Evolutionary conservation across 495 filamentous ascomycete species (phyloP), one percentile per base, ranked within the genome.

Genomic region (Tuber brumale): DNA sequence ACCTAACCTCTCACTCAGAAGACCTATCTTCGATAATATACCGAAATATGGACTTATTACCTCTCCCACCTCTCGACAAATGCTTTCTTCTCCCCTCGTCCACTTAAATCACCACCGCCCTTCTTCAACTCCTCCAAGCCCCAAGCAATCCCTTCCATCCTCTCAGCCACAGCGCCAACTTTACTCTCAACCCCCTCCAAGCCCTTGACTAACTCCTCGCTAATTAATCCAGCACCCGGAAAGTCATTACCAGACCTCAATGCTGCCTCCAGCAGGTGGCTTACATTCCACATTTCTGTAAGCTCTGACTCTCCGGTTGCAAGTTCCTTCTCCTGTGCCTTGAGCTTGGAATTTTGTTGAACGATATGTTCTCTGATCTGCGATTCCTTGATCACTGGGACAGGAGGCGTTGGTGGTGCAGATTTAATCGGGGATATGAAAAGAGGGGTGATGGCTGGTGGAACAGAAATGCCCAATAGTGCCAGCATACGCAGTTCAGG

Each of bases 51-150:
- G 57, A 31, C 70, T 73, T 46, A 80, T 72, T 77, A 81, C 57
- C 81, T 77, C 35, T 80, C 80, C 81, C 81, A 82, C 45, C 81
- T 80, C 4, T 76, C 80, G 27, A 82, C 81, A 78, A 82, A 82
- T 12, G 73, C 81, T 21, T 19, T 74, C 71, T 82, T 82, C 75
- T 78, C 79, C 1, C 81, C 77, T 31, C 70, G 61, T 1, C 80
- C 80, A 16, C 73, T 73, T 5, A 80, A 71, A 74, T 82, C 80
- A 16, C 80, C 81, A 16, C 72, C 76, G 43, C 70, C 75, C 44
- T 71, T 81, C 76, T 73, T 76, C 5, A 81, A 61, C 66, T 81
- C 81, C 19, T 76, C 81, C 51, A 80, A 31, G 9, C 78, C 75
- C 27, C 81, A 72, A n/a, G 76, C 70, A 19, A 80, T 44, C 75